phyloP scores from a whole-genome alignment of 805 yeast genomes.

The Komagataella mondaviorum region DNA sequence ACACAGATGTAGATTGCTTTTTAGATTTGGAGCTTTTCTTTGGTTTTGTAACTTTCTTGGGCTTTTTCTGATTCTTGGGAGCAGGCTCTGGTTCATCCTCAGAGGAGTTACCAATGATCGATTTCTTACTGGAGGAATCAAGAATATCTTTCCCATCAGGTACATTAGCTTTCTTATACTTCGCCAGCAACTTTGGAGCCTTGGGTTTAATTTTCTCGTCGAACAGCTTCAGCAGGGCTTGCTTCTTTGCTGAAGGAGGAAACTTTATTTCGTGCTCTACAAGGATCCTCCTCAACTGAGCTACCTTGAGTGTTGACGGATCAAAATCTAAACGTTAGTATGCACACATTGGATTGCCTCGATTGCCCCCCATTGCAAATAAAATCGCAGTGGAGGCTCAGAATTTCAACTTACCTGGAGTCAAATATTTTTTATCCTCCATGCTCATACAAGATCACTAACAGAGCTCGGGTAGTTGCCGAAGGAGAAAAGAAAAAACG shows the following conservation, averaged over 20 bases:
- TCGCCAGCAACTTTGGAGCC: conserved; percentile 25
- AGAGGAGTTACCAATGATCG: not conserved
- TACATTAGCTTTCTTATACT: conserved; percentile 10
- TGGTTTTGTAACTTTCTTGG: not conserved
- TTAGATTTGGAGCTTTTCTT: not conserved
- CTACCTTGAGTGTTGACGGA: conserved; percentile 49
- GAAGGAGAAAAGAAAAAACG: not conserved
- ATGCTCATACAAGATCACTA: conserved; percentile 7
- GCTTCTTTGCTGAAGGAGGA: conserved; percentile 55
- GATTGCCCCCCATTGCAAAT: conserved; percentile 6
- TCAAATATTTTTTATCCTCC: conserved; percentile 22
- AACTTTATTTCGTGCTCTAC: conserved; percentile 46
- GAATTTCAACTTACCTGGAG: conserved; percentile 14
- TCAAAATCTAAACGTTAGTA: conserved; percentile 40
- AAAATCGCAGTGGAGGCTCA: not conserved
- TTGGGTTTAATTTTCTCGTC: conserved; percentile 36
- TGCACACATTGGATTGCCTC: conserved; percentile 3
- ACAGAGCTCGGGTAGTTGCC: not conserved
- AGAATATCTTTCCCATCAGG: conserved; percentile 13
- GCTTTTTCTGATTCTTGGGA: not conserved
- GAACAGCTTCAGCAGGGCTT: conserved; percentile 49
- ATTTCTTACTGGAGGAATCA: conserved; percentile 2
- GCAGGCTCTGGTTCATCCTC: not conserved
- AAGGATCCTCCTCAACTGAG: conserved; percentile 57
- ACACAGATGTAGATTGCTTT: not conserved